Evolutionary conservation across 1,284 basidiomycete species (phyloP), one percentile per base, ranked within the genome.

Genomic region (Naganishia cerealis): DNA sequence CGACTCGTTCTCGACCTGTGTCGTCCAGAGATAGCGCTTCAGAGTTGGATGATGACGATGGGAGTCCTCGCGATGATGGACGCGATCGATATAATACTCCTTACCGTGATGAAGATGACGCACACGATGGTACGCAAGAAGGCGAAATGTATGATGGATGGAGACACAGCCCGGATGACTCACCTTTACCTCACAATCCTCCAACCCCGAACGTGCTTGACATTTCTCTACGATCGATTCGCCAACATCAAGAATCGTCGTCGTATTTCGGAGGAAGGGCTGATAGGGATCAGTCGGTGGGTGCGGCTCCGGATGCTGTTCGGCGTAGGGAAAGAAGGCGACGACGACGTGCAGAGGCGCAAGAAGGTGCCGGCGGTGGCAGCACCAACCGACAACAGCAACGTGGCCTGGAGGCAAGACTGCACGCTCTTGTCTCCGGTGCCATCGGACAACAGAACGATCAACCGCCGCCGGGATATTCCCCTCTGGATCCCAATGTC

Each of bases 141-240:
- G 55, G 58, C 50, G 58, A 70, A 26, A 55, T 57, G 40, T 40
- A 70, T 67, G 38, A 70, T 56, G 43, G 72, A 54, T 29, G 52
- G 68, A n/a, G 61, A 68, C 42, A 62, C 50, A 62, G 40, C 58
- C 70, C 50, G 66, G 67, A 38, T 56, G 36, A 66, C 38, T 76
- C 74, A 2, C 71, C 76, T 6, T 71, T 76, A 40, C 81, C 82
- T 18, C 82, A 82, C 68, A 85, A 85, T 71, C 84, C 84, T 15
- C 84, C 84, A 0, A 85, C 84, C 33, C 84, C 84, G 0, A 83
- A 84, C 67, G 73, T 82, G 29, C 75, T 84, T 6, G 84, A 85
- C 69, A 85, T 85, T 57, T 83, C 81, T 15, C 73, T 85, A 53
- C 82, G 84, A 53, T 77, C 78, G 3, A 70, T 81, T 1, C 71